Conservation (phyloP, 139 green algal species). For the Tetradesmus lagerheimii region DNA sequence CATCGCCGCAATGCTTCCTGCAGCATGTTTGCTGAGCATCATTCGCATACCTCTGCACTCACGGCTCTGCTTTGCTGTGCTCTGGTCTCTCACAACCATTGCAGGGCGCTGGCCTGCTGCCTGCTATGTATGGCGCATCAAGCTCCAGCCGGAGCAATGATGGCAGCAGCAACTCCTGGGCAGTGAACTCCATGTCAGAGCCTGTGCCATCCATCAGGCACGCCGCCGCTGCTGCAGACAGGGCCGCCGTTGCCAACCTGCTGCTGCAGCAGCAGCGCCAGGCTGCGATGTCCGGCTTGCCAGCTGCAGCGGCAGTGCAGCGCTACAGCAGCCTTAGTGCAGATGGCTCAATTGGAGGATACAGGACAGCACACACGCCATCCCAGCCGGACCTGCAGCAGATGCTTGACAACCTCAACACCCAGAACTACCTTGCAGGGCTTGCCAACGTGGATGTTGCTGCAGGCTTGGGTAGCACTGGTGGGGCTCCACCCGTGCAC, state of each 20-base stretch:
- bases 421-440: neutral
- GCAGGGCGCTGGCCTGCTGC: neutral
- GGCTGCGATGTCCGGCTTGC: neutral
- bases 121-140: neutral
- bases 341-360: neutral
- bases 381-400: neutral
- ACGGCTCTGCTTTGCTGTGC: too few species aligned
- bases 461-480: neutral
- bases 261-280: neutral
- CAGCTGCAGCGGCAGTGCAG: neutral
- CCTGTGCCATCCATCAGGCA: neutral
- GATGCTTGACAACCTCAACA: neutral
- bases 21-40: too few species aligned
- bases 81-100: neutral
- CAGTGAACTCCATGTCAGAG: neutral
- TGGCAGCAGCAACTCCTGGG: neutral
- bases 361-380: neutral
- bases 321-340: neutral
- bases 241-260: neutral
- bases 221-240: neutral
- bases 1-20: too few species aligned
- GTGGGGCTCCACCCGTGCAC: neutral
- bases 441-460: neutral
- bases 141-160: neutral
- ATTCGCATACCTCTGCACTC: too few species aligned